Percentiles rank a stretch among this genome's conserved stretches.
Evolutionary conservation across 2,329 filamentous ascomycete genomes (phyloP).

Genomic region (Calonectria pteridis): DNA sequence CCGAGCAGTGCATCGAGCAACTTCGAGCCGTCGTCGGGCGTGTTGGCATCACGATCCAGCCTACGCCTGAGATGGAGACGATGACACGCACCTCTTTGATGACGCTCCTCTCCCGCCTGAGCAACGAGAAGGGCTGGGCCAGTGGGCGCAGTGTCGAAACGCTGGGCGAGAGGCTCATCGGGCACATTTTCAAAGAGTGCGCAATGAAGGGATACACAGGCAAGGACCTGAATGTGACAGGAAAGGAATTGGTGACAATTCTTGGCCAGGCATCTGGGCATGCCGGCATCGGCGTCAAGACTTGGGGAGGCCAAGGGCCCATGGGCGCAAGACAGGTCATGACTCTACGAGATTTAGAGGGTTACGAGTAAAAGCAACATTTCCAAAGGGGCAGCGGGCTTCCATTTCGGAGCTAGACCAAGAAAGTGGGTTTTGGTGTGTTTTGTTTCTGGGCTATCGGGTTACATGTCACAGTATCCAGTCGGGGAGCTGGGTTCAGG

Average conservation of each 20-base stretch:
- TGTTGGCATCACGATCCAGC: conserved; percentile 47
- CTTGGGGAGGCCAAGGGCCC: conserved; percentile 40
- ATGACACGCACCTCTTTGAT: conserved; percentile 45
- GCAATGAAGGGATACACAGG: conserved; percentile 49
- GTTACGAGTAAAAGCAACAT: conserved; percentile 39
- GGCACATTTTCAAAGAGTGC: conserved; percentile 51
- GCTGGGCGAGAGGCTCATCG: conserved; percentile 64
- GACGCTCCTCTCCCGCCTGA: conserved; percentile 56
- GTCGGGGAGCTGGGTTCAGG: conserved; percentile 16
- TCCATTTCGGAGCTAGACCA: conserved; percentile 13
- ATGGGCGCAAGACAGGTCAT: conserved; percentile 49
- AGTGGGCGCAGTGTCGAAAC: conserved; percentile 73
- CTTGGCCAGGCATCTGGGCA: conserved; percentile 45
- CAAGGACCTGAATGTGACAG: conserved; percentile 42
- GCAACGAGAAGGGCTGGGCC: conserved; percentile 65
- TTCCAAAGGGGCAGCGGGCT: conserved; percentile 6
- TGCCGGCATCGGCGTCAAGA: conserved; percentile 40
- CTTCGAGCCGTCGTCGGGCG: conserved; percentile 53
- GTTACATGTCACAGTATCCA: conserved; percentile 12
- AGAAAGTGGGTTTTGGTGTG: conserved; percentile 15
- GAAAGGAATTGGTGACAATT: conserved; percentile 47
- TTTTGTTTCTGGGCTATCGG: conserved; percentile 21
- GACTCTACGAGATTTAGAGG: conserved; percentile 49
- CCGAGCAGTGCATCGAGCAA: conserved; percentile 60
- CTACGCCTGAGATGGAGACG: conserved; percentile 39